Conservation (phyloP, 805 yeast genomes). For the Candida orba region DNA sequence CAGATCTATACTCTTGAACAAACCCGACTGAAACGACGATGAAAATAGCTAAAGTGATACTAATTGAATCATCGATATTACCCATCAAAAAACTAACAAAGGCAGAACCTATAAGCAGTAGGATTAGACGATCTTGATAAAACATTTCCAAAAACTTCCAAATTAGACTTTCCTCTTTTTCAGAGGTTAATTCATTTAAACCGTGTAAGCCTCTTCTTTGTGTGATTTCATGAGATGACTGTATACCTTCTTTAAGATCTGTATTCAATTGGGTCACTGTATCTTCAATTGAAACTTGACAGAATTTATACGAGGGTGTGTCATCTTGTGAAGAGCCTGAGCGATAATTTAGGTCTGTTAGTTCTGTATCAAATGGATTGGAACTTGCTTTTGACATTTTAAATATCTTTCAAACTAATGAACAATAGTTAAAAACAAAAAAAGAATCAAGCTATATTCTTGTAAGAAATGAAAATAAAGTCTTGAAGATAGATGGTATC, state of each 20-base stretch:
- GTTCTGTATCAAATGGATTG: constrained; percentile 29
- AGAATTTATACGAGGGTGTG: constrained; percentile 59
- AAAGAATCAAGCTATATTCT: background rate
- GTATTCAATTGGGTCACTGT: constrained; percentile 59
- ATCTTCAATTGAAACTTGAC: constrained; percentile 58
- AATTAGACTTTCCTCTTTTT: constrained; percentile 68
- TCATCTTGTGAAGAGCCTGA: constrained; percentile 28
- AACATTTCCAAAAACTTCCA: constrained; percentile 73
- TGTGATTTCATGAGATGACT: constrained; percentile 60
- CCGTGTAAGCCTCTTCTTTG: constrained; percentile 75
- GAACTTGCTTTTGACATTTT: constrained; percentile 12
- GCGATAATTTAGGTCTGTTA: constrained; percentile 10
- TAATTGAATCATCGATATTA: constrained; percentile 92
- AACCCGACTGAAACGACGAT: constrained; percentile 97
- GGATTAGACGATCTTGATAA: constrained; percentile 84
- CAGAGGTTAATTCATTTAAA: constrained; percentile 64
- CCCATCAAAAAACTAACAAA: constrained; percentile 84
- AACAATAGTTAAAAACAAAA: background rate
- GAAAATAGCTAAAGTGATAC: constrained; percentile 83
- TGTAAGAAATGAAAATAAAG: background rate
- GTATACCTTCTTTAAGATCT: constrained; percentile 51
- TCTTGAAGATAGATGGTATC: too few species aligned
- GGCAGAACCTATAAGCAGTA: constrained; percentile 86
- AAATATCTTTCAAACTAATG: background rate
- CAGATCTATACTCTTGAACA: constrained; percentile 94